Conservation (phyloP, 2,329 filamentous ascomycete species). For the Penicillium brevicompactum region DNA sequence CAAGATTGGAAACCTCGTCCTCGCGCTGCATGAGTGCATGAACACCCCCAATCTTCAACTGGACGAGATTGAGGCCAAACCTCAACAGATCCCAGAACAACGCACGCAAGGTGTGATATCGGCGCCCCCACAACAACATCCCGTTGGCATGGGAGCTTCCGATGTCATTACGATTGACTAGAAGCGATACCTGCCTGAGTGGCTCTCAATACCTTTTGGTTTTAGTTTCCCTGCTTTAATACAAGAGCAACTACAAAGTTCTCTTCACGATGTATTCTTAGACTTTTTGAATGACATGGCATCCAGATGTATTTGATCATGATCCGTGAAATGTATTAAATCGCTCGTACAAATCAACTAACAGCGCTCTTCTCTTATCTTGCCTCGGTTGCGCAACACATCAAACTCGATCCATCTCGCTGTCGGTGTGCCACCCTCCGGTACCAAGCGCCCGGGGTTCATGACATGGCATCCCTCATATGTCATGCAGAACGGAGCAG, state of each 20-base stretch:
- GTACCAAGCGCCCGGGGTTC: slow-evolving; percentile 81
- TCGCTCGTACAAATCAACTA: slow-evolving; percentile 30
- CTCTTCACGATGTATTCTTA: slow-evolving; percentile 25
- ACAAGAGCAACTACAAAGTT: slow-evolving; percentile 3
- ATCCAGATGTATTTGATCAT: slow-evolving; percentile 7
- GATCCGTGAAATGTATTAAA: slow-evolving; percentile 3
- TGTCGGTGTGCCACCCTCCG: slow-evolving; percentile 66
- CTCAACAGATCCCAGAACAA: slow-evolving; percentile 2
- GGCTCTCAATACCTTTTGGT: background rate
- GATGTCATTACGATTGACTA: slow-evolving; percentile 44
- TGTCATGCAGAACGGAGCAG: slow-evolving; percentile 79
- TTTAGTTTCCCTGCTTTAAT: slow-evolving; percentile 6
- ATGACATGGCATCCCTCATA: slow-evolving; percentile 96
- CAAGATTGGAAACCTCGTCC: slow-evolving; percentile 36
- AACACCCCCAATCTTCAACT: slow-evolving; percentile 17
- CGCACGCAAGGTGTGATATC: background rate
- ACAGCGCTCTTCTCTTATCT: slow-evolving; percentile 64
- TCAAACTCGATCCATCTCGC: slow-evolving; percentile 89
- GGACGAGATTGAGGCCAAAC: slow-evolving; percentile 9
- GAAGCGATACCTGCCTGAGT: background rate
- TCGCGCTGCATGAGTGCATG: slow-evolving; percentile 35
- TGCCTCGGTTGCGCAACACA: slow-evolving; percentile 62
- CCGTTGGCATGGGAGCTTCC: slow-evolving; percentile 13
- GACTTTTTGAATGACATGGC: slow-evolving; percentile 15
- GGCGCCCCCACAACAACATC: slow-evolving; percentile 6